A percentile compares a stretch with the other conserved stretches of the same genome.
Evolutionary conservation across 75 land plant genomes (phyloP).

Genomic region (Pseudotsuga menziesii): DNA sequence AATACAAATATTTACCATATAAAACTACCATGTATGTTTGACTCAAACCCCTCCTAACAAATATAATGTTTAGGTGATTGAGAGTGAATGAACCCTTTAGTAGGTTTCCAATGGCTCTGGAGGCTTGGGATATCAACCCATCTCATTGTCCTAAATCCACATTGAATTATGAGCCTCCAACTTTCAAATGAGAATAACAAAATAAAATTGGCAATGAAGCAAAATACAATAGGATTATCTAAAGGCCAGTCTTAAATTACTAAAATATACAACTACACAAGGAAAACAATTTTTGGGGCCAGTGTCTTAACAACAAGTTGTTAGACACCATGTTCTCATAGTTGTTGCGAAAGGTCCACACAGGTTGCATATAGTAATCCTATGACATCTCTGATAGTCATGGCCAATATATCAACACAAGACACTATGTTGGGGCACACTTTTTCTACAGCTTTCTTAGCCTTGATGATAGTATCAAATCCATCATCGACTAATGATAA

Average conservation of each 20-base stretch:
- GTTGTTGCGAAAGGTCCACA: neutral
- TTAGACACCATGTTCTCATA: neutral
- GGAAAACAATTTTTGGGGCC: neutral
- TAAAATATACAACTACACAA: neutral
- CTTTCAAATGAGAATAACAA: constrained; percentile 18
- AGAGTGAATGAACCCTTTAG: constrained; percentile 41
- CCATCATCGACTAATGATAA: constrained; percentile 43
- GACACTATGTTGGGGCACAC: constrained; percentile 23
- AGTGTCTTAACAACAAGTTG: neutral
- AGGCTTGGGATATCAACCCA: constrained; percentile 33
- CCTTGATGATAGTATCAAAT: constrained; percentile 46
- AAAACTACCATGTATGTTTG: constrained; percentile 52
- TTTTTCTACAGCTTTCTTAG: constrained; percentile 34
- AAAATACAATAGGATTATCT: neutral
- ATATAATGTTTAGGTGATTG: constrained; percentile 27
- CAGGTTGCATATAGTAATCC: neutral
- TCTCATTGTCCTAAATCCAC: constrained; percentile 61
- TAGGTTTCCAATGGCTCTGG: constrained; percentile 29
- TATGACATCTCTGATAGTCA: constrained; percentile 21
- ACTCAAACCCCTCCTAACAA: constrained; percentile 24
- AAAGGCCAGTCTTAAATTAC: neutral
- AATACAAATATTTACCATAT: constrained; percentile 7
- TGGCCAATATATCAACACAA: constrained; percentile 26
- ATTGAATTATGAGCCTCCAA: constrained; percentile 55
- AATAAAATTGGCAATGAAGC: neutral